Base-by-base conservation (phyloP, 352 stramenopile genomes). In the Phytophthora podocarpi region DNA sequence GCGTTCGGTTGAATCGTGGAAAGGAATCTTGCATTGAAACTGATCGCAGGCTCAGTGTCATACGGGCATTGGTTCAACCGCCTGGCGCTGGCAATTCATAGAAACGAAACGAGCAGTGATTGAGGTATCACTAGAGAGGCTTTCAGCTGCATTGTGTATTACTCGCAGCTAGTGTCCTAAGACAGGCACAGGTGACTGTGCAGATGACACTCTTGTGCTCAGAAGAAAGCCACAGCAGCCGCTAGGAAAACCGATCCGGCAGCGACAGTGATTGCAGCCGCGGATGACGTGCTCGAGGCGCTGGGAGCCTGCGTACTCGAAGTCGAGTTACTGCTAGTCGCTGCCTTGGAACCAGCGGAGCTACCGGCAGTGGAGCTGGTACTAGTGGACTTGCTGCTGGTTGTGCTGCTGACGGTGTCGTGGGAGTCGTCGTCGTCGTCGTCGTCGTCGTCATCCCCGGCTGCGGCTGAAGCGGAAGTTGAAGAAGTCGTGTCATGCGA, bases 241-340 rank as follows among this genome's bases (percentile, higher is more conserved):
- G 32, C 59, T 7, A 66, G 31, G 31, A 66, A 42, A 32, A 54
- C n/a, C 15, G 48, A 66, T 36, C 48, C 39, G 20, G 27, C 15
- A 30, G 58, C 49, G 12, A 54, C 20, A 4, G 58, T 55, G 24
- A 49, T 42, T 10, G 40, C 35, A 11, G 27, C 28, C 5, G 51
- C 42, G 3, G 59, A 51, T 7, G 59, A 61, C 46, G 56, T 42
- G 5, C 15, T 47, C 18, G 56, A 51, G 10, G 28, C 18, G 18
- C 11, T 49, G 1, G 37, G 49, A 2, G 58, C 27, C 20, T 57
- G 32, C 27, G 42, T 50, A 23, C 30, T 70, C 20, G 40, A 24
- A 16, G 42, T 60, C 18, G 54, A 61, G 48, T 66, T 64, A 20
- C 24, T 43, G 28, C 24, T 64, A 5, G 45, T 51, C 12, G n/a